A percentile compares a stretch with the other conserved stretches of the same genome.
Evolutionary conservation across 208 protist species (phyloP).

Genomic region (Acanthamoeba healyi): DNA sequence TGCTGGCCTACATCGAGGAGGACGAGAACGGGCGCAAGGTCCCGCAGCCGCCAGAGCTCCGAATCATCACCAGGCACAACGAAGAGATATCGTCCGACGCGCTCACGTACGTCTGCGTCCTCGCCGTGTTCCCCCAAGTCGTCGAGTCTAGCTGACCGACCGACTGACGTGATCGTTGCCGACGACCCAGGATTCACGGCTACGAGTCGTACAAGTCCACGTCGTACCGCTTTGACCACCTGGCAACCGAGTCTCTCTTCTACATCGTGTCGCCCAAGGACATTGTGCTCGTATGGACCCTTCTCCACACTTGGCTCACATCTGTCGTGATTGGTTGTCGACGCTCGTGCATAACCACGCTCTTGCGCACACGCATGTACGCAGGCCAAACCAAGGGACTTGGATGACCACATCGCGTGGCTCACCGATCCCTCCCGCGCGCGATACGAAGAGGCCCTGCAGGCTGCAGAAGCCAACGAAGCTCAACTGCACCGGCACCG

Average conservation of each 20-base stretch:
- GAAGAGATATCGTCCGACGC: conserved; percentile 90
- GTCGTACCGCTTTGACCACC: conserved; percentile 65
- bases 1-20: conserved; percentile 88
- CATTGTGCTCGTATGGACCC: conserved; percentile 85
- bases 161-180: background rate
- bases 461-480: conserved; percentile 76
- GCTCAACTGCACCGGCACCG: conserved; percentile 52
- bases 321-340: background rate
- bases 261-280: conserved; percentile 92
- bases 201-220: conserved; percentile 65
- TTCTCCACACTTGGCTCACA: background rate
- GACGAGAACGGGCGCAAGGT: conserved; percentile 74
- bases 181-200: background rate
- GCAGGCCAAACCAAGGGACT: conserved; percentile 86
- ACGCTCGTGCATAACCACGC: background rate
- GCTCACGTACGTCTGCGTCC: conserved; percentile 81
- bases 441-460: conserved; percentile 84
- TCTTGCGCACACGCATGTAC: background rate
- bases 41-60: conserved; percentile 87
- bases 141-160: background rate
- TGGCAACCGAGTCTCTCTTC: conserved; percentile 82
- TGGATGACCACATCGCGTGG: conserved; percentile 91
- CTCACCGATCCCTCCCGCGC: conserved; percentile 45
- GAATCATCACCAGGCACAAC: conserved; percentile 86
- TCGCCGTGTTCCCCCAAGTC: background rate